Evolutionary conservation across 805 yeast genomes (phyloP), one percentile per base, ranked within the genome.

Genomic region (Nematodospora valgi): DNA sequence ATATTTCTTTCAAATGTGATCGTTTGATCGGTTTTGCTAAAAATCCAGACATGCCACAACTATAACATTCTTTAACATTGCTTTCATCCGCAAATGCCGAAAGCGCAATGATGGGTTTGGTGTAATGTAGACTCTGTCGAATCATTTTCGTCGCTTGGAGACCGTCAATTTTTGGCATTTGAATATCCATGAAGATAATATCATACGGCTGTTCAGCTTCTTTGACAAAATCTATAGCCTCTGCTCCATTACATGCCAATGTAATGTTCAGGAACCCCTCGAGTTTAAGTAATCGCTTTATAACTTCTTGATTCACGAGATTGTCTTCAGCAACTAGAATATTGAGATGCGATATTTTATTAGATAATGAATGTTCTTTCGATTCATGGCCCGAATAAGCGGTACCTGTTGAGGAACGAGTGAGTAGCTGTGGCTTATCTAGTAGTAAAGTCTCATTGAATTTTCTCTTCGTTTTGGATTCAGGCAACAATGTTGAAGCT

Each of bases 71-170:
- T 46, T 78, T 80, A 24, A 84, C 87, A 51, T 89, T 91, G 29
- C 88, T 80, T 44, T 86, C 87, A 58, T 91, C 96, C 0, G 97
- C 96, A 66, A 83, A 91, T 1, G 97, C 97, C 0, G 97, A 88
- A 37, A 91, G 71, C 0, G 97, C 98, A 23, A 91, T 93, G 39
- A 93, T 88, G 0, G 97, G 96, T 5, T 75, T 73, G 0, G 53
- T 52, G 51, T 74, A 85, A 5, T 72, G 62, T 40, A 83, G 56
- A 29, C 82, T 80, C 12, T 67, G 59, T 29, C 96, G 68, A 24
- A 91, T 82, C 50, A 74, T 68, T 42, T 68, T 76, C 0, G 76
- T 64, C 1, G 77, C 68, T 6, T 68, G 62, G 10, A 75, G 62
- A 1, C 84, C 84, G 49, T 78, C 84, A 39, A 72, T 64, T 14